Percentiles rank a stretch among this genome's conserved stretches.
These are phyloP conservation scores for Fusarium sulawesiense DNA, from an alignment of 2,329 filamentous ascomycete genomes.

Conservation along the genomic window DNA sequence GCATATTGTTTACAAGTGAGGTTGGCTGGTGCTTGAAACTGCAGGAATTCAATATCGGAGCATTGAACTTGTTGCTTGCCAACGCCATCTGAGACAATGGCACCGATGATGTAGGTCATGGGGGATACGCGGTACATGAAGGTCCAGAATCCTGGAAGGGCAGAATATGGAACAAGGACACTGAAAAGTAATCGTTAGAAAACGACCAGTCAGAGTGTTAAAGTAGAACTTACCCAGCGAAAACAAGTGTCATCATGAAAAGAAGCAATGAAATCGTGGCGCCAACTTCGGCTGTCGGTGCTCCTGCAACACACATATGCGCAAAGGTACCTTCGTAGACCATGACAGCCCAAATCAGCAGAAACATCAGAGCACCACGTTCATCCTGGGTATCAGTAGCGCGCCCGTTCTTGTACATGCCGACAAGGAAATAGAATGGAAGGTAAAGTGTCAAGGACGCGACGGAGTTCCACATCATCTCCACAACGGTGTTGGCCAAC, in stretches of 20 bases:
- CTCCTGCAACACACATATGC: conserved; percentile 70
- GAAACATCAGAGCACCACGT: conserved; percentile 67
- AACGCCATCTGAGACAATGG: conserved; percentile 60
- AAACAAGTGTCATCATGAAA: conserved; percentile 39
- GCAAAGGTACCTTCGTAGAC: conserved; percentile 74
- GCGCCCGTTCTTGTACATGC: conserved; percentile 75
- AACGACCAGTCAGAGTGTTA: conserved; percentile 69
- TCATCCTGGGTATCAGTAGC: conserved; percentile 66
- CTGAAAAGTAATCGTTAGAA: conserved; percentile 65
- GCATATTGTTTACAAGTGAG: conserved; percentile 65
- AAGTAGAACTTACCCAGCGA: conserved; percentile 33
- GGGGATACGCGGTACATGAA: conserved; percentile 76
- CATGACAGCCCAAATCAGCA: conserved; percentile 71
- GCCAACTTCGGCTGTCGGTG: conserved; percentile 59
- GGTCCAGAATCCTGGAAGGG: conserved; percentile 74
- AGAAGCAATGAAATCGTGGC: conserved; percentile 55
- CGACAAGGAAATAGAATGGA: conserved; percentile 68
- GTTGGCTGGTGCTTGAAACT: conserved; percentile 69
- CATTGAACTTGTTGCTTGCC: conserved; percentile 54
- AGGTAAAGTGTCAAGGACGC: neutral
- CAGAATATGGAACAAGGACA: conserved; percentile 68
- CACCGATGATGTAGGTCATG: conserved; percentile 73
- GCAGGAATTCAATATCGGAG: conserved; percentile 64
- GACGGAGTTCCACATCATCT: conserved; percentile 81
- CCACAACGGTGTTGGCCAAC: conserved; percentile 83